A percentile compares a stretch with the other conserved stretches of the same genome.
These are phyloP conservation scores for Populus hybrid DNA, from an alignment of 441 rosid species.

Conservation along the genomic window DNA sequence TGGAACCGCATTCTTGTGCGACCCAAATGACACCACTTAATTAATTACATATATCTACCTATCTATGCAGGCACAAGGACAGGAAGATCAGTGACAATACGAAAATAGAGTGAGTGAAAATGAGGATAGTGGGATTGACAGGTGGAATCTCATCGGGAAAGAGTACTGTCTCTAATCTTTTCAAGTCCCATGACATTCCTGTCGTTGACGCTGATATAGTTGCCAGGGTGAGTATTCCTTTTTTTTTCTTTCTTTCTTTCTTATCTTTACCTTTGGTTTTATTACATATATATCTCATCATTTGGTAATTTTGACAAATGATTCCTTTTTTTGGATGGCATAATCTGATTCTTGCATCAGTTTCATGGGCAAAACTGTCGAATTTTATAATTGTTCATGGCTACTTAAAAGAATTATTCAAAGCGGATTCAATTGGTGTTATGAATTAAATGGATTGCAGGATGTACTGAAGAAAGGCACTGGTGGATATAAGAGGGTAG, in stretches of 20 bases:
- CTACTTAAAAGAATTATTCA: neutral
- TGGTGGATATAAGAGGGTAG: conserved; percentile 70
- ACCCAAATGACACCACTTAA: neutral
- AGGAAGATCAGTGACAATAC: neutral
- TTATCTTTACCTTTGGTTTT: neutral
- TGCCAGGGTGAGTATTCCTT: conserved; percentile 51
- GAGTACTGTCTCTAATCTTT: conserved; percentile 80
- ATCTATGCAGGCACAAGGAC: neutral
- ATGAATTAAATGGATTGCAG: conserved; percentile 29
- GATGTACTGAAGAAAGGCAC: conserved; percentile 73
- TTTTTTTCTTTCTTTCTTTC: neutral
- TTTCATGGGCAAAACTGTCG: neutral
- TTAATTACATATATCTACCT: neutral
- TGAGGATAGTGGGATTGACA: conserved; percentile 81
- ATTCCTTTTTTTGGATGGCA: neutral
- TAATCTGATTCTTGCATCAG: neutral
- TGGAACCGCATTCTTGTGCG: neutral
- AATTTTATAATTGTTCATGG: neutral
- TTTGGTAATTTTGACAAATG: neutral
- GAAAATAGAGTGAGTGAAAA: conserved; percentile 17
- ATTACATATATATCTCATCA: neutral
- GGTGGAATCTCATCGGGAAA: conserved; percentile 93
- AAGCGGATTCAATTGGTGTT: neutral
- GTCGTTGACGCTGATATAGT: conserved; percentile 72
- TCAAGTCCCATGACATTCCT: conserved; percentile 63